Evolutionary conservation across 768 basidiomycete species (phyloP).

Genomic region (Tephrocybe sp.): DNA sequence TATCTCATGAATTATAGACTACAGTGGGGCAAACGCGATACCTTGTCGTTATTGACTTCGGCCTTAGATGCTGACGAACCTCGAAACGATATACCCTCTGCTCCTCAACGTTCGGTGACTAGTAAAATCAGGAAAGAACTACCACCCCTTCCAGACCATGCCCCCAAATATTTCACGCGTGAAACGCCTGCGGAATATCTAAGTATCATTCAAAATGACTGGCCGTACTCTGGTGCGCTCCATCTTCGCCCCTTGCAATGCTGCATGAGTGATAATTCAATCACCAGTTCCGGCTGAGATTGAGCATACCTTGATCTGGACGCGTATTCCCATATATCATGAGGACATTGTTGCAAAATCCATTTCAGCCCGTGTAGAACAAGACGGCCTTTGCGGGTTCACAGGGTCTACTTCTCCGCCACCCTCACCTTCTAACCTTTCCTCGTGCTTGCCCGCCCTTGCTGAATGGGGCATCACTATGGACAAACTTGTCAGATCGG

Average conservation of each 20-base stretch:
- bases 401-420: constrained; percentile 57
- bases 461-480: constrained; percentile 70
- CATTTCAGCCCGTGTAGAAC: constrained; percentile 56
- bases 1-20: constrained; percentile 69
- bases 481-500: constrained; percentile 55
- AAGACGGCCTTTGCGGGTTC: constrained; percentile 83
- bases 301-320: constrained; percentile 79
- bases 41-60: constrained; percentile 57
- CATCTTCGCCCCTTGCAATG: background rate
- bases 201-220: constrained; percentile 79
- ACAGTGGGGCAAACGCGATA: constrained; percentile 74
- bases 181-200: constrained; percentile 56
- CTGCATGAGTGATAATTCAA: constrained; percentile 30
- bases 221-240: constrained; percentile 78
- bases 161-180: constrained; percentile 63
- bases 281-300: constrained; percentile 61
- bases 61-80: constrained; percentile 35
- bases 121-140: constrained; percentile 13
- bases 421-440: constrained; percentile 58
- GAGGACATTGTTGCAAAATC: constrained; percentile 47
- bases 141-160: constrained; percentile 30
- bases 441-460: constrained; percentile 56
- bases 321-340: constrained; percentile 68
- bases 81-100: background rate
- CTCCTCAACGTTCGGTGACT: background rate